A percentile compares a stretch with the other conserved stretches of the same genome.
These are phyloP conservation scores for Desmodesmus armatus DNA, from an alignment of 139 green algal genomes.

Conservation along the genomic window DNA sequence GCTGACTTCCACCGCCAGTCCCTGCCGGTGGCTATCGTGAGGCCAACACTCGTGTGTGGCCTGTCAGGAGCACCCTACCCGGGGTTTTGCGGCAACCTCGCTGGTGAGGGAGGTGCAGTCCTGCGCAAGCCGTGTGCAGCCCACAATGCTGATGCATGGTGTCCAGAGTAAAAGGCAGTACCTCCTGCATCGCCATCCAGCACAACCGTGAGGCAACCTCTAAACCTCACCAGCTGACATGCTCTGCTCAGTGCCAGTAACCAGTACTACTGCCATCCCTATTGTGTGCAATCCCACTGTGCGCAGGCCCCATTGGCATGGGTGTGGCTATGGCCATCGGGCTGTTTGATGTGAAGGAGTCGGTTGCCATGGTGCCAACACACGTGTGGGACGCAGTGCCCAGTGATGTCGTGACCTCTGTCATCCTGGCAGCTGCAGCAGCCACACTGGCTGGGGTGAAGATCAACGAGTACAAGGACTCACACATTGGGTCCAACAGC, in stretches of 20 bases:
- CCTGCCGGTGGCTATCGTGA: conserved; percentile 59
- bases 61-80: conserved; percentile 64
- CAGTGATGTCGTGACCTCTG: conserved; percentile 21
- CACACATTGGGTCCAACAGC: background rate
- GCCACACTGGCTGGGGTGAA: conserved; percentile 11
- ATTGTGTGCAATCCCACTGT: too few relatives aligned
- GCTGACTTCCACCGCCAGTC: conserved; percentile 41
- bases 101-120: background rate
- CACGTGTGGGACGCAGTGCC: conserved; percentile 45
- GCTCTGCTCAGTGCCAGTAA: too few relatives aligned
- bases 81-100: conserved; percentile 63
- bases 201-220: too few relatives aligned
- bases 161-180: too few relatives aligned
- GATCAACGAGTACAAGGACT: conserved; percentile 17
- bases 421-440: conserved; percentile 33
- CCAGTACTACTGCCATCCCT: too few relatives aligned
- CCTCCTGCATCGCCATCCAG: too few relatives aligned
- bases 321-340: conserved; percentile 30
- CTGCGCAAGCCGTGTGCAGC: background rate
- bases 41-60: conserved; percentile 60
- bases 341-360: conserved; percentile 30
- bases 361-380: conserved; percentile 39
- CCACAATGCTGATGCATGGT: background rate
- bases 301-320: conserved; percentile 21
- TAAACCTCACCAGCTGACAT: too few relatives aligned